Percentiles rank a stretch among this genome's conserved stretches.
These are phyloP conservation scores for Beta vulgaris DNA, from an alignment of 148 eudicot genomes.

Conservation along the genomic window DNA sequence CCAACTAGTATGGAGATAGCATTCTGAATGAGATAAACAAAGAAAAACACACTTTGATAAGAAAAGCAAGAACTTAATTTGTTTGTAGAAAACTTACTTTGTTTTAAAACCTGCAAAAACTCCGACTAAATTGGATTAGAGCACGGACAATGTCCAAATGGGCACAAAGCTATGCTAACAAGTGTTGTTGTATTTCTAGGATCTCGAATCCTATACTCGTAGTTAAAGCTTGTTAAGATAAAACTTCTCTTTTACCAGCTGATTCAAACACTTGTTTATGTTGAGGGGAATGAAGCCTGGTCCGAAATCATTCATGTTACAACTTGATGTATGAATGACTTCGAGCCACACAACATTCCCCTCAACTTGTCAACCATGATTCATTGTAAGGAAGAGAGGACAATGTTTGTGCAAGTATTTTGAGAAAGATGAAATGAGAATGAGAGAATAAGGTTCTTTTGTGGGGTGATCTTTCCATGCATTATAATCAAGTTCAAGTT, in stretches of 20 bases:
- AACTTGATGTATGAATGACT: conserved; percentile 27
- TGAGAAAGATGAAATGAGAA: conserved; percentile 5
- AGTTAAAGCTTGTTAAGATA: too few relatives aligned
- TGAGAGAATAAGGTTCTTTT: not conserved
- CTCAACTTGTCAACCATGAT: conserved; percentile 58
- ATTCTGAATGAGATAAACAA: not conserved
- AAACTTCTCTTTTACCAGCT: too few relatives aligned
- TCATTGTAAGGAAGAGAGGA: conserved; percentile 6
- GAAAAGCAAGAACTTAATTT: not conserved
- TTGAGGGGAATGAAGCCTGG: conserved; percentile 89
- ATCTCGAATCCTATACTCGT: too few relatives aligned
- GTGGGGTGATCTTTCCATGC: too few relatives aligned
- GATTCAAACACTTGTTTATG: conserved; percentile 23
- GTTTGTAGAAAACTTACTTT: not conserved
- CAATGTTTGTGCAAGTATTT: not conserved
- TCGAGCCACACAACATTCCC: conserved; percentile 74
- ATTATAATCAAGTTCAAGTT: conserved; percentile 3
- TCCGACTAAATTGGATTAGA: too few relatives aligned
- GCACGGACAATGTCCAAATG: too few relatives aligned
- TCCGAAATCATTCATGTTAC: conserved; percentile 52
- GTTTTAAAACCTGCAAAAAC: too few relatives aligned
- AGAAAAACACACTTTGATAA: not conserved
- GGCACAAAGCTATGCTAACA: too few relatives aligned
- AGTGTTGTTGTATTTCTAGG: too few relatives aligned
- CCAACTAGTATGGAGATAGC: too few relatives aligned